Base-by-base conservation (phyloP, 108 stramenopile species). In the Nitzschia sp. region DNA sequence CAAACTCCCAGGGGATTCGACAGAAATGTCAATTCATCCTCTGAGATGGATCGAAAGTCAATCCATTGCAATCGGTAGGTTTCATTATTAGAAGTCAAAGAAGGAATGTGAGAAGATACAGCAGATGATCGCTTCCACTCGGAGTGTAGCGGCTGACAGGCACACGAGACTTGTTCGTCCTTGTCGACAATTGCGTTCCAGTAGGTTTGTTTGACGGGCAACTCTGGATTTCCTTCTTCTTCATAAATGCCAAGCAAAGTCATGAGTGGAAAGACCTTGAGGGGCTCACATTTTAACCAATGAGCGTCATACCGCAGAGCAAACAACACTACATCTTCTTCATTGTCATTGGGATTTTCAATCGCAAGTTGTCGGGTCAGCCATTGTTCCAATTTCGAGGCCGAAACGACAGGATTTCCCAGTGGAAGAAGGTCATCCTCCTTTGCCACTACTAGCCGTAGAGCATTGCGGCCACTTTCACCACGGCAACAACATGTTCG, bases 91-190 rank as follows among this genome's bases (percentile, higher is more conserved):
- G 36, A 5, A 4, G 18, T 1, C 34, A 21, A 19, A 0, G 3
- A 27, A 18, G 24, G 15, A 18, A 26, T 24, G 9, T 38, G 2
- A 1, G 17, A 0, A 30, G 15, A 18, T 28, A 17, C 30, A 72
- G 4, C 46, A 31, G 29, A 5, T 25, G 24, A 25, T n/a, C 74
- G 74, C 36, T 38, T 75, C 74, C 74, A 75, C 11, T 75, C 66
- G 15, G 59, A 66, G 67, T 75, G 74, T n/a, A 55, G 66, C 31
- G 53, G 34, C 1, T 57, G 46, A 28, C 36, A 54, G 24, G 24
- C 3, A 32, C 18, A 21, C 5, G 6, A 6, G 18, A 42, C 32
- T 28, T 56, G 19, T 46, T 53, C 48, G 34, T 35, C 56, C 46
- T 29, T 23, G 26, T 61, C 46, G 26, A 36, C 36, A 29, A 45